These are phyloP conservation scores for sorghum (Sorghum bicolor) DNA, from an alignment of 176 grass and related monocot species.

Conservation along the genomic window Sorghum_bicolor_NCBIv3 NC_012878.2:57403501-57404000, in stretches of 20 bases:
- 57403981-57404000: slow-evolving; percentile 86
- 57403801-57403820: slow-evolving; percentile 55
- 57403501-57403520: background rate
- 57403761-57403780: slow-evolving; percentile 46
- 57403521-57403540: background rate
- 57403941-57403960: slow-evolving; percentile 71
- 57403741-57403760: slow-evolving; percentile 4
- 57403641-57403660: background rate
- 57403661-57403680: background rate
- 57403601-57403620: background rate
- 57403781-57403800: slow-evolving; percentile 77
- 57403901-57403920: slow-evolving; percentile 74
- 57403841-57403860: slow-evolving; percentile 65
- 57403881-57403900: slow-evolving; percentile 85
- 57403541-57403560: background rate
- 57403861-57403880: slow-evolving; percentile 82
- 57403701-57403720: background rate
- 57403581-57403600: background rate
- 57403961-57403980: slow-evolving; percentile 83
- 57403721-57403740: background rate
- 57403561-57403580: background rate
- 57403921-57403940: slow-evolving; percentile 75
- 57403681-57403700: background rate
- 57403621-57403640: background rate
- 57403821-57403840: slow-evolving; percentile 53